Percentiles rank a stretch among this genome's conserved stretches.
Conservation (phyloP, 805 yeast species). For the Saturnispora dispora region DNA sequence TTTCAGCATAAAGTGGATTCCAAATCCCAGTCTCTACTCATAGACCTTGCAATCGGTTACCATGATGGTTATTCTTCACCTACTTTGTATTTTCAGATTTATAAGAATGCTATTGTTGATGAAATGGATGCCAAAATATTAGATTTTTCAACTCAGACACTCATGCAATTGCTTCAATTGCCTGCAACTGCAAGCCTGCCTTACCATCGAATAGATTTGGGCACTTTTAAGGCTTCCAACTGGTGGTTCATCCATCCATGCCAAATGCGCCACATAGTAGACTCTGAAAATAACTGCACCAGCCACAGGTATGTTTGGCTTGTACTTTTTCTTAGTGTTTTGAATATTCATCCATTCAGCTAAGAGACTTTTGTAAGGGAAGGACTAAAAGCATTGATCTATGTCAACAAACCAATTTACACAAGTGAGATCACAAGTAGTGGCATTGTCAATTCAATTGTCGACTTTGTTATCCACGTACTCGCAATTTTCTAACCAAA, state of each 20-base stretch:
- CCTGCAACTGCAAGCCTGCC: background rate
- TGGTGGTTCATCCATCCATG: constrained; percentile 17
- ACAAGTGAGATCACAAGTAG: constrained; percentile 58
- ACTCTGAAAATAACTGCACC: background rate
- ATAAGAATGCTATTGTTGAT: background rate
- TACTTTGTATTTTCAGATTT: constrained; percentile 8
- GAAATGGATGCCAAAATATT: background rate
- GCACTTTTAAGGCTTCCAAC: background rate
- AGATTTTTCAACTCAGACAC: background rate
- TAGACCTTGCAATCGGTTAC: background rate
- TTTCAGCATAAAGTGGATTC: background rate
- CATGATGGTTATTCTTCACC: constrained; percentile 8
- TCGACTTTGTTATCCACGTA: constrained; percentile 42
- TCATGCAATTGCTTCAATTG: background rate
- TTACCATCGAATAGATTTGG: background rate
- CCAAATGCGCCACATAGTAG: constrained; percentile 5
- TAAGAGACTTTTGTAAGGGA: background rate
- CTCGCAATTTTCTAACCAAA: constrained; percentile 45
- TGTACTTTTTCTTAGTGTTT: background rate
- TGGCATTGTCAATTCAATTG: constrained; percentile 64
- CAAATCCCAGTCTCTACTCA: background rate
- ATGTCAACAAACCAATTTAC: constrained; percentile 35
- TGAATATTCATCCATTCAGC: background rate
- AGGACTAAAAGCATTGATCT: background rate
- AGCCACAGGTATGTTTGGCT: constrained; percentile 3